Percentiles rank a stretch among this genome's conserved stretches.
Conservation (phyloP, 176 grass and related monocot genomes). For the Musa schizocarpa region DNA sequence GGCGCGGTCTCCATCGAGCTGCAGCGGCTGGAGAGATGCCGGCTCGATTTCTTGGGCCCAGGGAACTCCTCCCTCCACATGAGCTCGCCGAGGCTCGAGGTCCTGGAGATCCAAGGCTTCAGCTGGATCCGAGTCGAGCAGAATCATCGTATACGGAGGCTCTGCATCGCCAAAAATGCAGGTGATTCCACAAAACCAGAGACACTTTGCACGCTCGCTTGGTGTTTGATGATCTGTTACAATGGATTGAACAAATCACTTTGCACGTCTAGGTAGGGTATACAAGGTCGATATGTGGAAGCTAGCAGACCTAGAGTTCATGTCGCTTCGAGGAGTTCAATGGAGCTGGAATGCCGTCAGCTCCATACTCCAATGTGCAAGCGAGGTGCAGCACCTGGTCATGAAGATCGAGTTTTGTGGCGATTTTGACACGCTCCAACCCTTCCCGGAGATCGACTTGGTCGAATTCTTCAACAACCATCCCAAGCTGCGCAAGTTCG, state of each 20-base stretch:
- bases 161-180: slow-evolving; percentile 72
- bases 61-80: slow-evolving; percentile 50
- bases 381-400: slow-evolving; percentile 60
- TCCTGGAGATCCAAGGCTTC: slow-evolving; percentile 78
- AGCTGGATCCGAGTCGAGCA: slow-evolving; percentile 55
- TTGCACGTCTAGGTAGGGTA: slow-evolving; percentile 47
- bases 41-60: slow-evolving; percentile 66
- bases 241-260: too few relatives aligned
- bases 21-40: slow-evolving; percentile 46
- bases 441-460: slow-evolving; percentile 80
- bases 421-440: slow-evolving; percentile 59
- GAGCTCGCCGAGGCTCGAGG: slow-evolving; percentile 40
- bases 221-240: neutral
- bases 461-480: slow-evolving; percentile 85
- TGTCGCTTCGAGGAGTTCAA: slow-evolving; percentile 71
- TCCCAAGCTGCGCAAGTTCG: slow-evolving; percentile 64
- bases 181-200: slow-evolving; percentile 24
- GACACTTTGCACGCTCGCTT: neutral
- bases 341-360: slow-evolving; percentile 76
- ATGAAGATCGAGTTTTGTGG: slow-evolving; percentile 99
- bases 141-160: slow-evolving; percentile 39
- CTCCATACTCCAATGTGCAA: slow-evolving; percentile 55
- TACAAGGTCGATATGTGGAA: slow-evolving; percentile 64
- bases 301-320: slow-evolving; percentile 53
- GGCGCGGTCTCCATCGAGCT: slow-evolving; percentile 43